Conservation (phyloP, 345 rosid genomes). For the Heritiera fomes region DNA sequence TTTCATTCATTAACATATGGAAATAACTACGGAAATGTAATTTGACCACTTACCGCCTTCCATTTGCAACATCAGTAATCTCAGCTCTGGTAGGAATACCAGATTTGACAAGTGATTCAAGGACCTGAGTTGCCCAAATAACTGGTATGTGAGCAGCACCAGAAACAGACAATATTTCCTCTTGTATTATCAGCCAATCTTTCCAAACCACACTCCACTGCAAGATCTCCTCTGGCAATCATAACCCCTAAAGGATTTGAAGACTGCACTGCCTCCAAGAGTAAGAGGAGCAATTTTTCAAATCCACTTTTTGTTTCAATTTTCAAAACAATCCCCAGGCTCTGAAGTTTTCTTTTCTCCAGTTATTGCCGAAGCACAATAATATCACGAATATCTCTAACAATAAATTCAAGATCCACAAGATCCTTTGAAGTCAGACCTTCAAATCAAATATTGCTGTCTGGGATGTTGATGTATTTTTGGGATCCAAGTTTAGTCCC, state of each 20-base stretch:
- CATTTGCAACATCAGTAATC: constrained; percentile 64
- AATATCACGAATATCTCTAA: constrained; percentile 56
- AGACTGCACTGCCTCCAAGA: constrained; percentile 64
- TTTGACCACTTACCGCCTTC: constrained; percentile 43
- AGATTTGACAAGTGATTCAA: constrained; percentile 67
- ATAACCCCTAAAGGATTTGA: constrained; percentile 66
- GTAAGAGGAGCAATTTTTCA: constrained; percentile 47
- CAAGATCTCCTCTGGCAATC: constrained; percentile 82
- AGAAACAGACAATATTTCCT: constrained; percentile 59
- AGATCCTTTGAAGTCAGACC: constrained; percentile 75
- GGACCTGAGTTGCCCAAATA: constrained; percentile 73
- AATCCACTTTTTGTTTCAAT: constrained; percentile 66
- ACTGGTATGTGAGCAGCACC: constrained; percentile 56
- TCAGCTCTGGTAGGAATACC: constrained; percentile 76
- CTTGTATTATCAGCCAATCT: constrained; percentile 59
- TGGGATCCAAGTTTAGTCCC: constrained; percentile 71
- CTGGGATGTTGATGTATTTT: constrained; percentile 68
- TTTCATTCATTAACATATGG: background rate
- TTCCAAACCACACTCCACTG: constrained; percentile 84
- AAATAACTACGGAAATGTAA: background rate
- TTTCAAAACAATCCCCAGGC: constrained; percentile 59
- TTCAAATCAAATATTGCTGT: constrained; percentile 54
- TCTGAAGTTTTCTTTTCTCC: constrained; percentile 44
- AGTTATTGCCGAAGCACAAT: constrained; percentile 53
- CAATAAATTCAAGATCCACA: constrained; percentile 60